Evolutionary conservation across 192 early-diverging fungal species (phyloP), one percentile per base, ranked within the genome.

Genomic region (Dimargaris cristalligena): DNA sequence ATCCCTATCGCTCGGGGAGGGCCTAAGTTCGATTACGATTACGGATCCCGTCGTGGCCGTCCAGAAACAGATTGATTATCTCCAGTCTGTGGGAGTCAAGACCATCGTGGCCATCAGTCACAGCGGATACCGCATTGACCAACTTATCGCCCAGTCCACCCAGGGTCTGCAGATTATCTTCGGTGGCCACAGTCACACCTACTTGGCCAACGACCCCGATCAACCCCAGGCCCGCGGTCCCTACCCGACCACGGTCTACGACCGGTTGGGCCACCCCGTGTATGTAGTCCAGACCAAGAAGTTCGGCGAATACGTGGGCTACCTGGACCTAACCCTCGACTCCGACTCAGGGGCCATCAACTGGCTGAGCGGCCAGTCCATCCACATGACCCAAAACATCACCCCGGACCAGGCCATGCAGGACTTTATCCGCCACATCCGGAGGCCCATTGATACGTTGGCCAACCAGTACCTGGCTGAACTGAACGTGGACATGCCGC

Each of bases 111-210:
- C 72, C 11, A 48, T 89, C 11, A 84, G 80, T n/a, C 84, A 89
- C 68, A 86, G 80, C 63, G 83, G 84, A 1, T 86, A 88, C 69
- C 69, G 65, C 20, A 71, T 79, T 16, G 82, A 88, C 60, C 75
- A 79, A 68, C 71, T 72, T 30, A 60, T 84, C 29, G 84, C 80
- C 13, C 63, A 61, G 38, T 68, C 66, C 18, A 75, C 73, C 16
- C 67, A 68, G 54, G 81, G 86, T n/a, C 47, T 85, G 9, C 66
- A 69, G 29, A 50, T 82, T 30, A 81, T 85, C 65, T 73, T 86
- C 48, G 88, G 88, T 47, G 85, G 85, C 29, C 85, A 90, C 65
- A 81, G 83, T 25, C 88, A 90, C 69, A 74, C 82, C 30, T 76
- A 81, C 50, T 64, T 88, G 11, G 59, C 74, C 30, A 68, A 69